A percentile compares a stretch with the other conserved stretches of the same genome.
These are phyloP conservation scores for Peronosclerospora sorghi DNA, from an alignment of 352 stramenopile genomes.

Conservation along the genomic window DNA sequence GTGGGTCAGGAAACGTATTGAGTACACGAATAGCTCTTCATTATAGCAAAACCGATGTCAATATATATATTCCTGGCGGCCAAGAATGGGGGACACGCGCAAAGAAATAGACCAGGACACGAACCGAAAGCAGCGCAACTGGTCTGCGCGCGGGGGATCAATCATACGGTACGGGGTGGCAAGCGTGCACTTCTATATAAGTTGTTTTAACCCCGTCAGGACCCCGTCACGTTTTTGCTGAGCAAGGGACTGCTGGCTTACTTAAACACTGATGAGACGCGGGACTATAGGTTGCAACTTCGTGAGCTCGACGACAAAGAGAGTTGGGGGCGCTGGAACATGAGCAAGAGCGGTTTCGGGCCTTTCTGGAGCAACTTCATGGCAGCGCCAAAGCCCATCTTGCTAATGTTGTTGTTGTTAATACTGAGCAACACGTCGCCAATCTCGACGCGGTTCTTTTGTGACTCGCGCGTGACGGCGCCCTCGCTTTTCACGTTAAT, in stretches of 20 bases:
- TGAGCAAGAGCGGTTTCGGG: constrained; percentile 76
- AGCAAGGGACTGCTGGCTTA: constrained; percentile 14
- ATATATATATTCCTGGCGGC: too few relatives aligned
- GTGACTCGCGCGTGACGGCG: constrained; percentile 61
- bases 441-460: constrained; percentile 78
- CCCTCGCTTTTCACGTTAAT: constrained; percentile 85
- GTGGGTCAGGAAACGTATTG: too few relatives aligned
- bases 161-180: too few relatives aligned
- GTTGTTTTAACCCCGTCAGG: too few relatives aligned
- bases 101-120: too few relatives aligned
- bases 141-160: too few relatives aligned
- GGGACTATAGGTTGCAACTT: constrained; percentile 30
- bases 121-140: too few relatives aligned
- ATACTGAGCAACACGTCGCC: constrained; percentile 78
- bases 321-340: constrained; percentile 65
- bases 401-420: constrained; percentile 88
- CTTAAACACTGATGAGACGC: too few relatives aligned
- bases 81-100: too few relatives aligned
- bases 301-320: constrained; percentile 21
- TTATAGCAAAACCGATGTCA: too few relatives aligned
- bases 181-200: too few relatives aligned
- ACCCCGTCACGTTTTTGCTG: constrained; percentile 7
- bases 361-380: constrained; percentile 83
- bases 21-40: too few relatives aligned
- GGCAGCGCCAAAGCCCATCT: constrained; percentile 78